phyloP scores from a whole-genome alignment of 257 asterid genomes.

The Primulina eburnea region DNA sequence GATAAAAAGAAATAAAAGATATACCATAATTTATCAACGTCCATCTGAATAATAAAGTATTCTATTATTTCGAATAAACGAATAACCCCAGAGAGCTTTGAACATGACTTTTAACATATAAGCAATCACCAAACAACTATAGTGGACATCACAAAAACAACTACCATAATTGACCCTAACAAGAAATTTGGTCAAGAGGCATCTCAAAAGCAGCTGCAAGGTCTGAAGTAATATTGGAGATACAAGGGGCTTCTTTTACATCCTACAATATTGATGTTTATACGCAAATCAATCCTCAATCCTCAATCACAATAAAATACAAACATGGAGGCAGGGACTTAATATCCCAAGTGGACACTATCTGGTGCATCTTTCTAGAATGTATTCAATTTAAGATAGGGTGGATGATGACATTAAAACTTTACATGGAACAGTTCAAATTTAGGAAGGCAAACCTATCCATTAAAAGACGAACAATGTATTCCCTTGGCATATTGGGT shows the following conservation, averaged over 20 bases:
- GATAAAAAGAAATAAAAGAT: too few species aligned
- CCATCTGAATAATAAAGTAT: not conserved
- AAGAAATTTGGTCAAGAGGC: slow-evolving; percentile 10
- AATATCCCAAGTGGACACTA: slow-evolving; percentile 3
- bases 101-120: not conserved
- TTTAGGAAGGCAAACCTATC: slow-evolving; percentile 63
- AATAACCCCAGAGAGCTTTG: not conserved
- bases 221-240: not conserved
- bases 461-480: slow-evolving; percentile 97
- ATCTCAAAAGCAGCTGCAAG: not conserved
- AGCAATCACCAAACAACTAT: not conserved
- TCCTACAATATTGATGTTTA: slow-evolving; percentile 8
- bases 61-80: not conserved
- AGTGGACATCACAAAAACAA: not conserved
- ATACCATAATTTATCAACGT: not conserved
- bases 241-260: slow-evolving; percentile 13
- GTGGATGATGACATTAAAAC: not conserved
- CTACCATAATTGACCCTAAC: not conserved
- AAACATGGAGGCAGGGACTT: not conserved
- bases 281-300: not conserved
- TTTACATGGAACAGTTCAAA: not conserved
- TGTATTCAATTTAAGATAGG: not conserved
- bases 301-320: not conserved
- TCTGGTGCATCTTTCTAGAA: not conserved
- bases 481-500: slow-evolving; percentile 99